Evolutionary conservation across 768 basidiomycete species (phyloP), one percentile per base, ranked within the genome.

Genomic region (Suillus cothurnatus): DNA sequence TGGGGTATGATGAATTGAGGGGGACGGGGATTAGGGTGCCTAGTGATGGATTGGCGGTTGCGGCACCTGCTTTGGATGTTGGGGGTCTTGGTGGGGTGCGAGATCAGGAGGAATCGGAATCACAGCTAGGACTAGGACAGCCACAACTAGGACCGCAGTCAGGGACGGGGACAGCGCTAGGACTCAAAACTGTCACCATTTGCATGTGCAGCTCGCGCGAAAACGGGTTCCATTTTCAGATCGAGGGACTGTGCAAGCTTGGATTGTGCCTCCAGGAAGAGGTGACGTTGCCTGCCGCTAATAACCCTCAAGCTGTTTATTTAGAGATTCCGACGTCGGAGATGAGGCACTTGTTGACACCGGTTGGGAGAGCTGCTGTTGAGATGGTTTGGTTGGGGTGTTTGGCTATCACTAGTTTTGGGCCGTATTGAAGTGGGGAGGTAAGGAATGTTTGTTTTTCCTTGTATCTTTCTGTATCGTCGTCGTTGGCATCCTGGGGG

Each of bases 241-340:
- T 90, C 0, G 89, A 96, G 58, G 94, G 92, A 0, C 81, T 95
- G 62, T 83, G 87, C 68, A 86, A 88, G 73, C 81, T 96, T 63
- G 93, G 92, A 0, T 78, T 95, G 67, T 88, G 89, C 69, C 71
- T 68, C 23, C 58, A 53, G 31, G 77, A 77, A 72, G 71, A 73
- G 7, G 17, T 63, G 1, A 36, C 70, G 15, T 23, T 36, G 9
- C 66, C 69, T 5, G 61, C 65, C 1, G 56, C 61, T 21, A 14
- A 21, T 34, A 34, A 55, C 12, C 63, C 68, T 1, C 61, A 6
- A 1, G 21, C 53, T 34, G 49, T 61, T 62, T 36, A 69, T 56
- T 19, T 58, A 59, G 84, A 84, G 56, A 78, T 61, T 78, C 80
- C 11, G 79, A 77, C 52, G 76, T 76, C 58, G 83, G 86, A 58